These are phyloP conservation scores for Brettanomyces sp. DNA, from an alignment of 805 yeast genomes.

Conservation along the genomic window DNA sequence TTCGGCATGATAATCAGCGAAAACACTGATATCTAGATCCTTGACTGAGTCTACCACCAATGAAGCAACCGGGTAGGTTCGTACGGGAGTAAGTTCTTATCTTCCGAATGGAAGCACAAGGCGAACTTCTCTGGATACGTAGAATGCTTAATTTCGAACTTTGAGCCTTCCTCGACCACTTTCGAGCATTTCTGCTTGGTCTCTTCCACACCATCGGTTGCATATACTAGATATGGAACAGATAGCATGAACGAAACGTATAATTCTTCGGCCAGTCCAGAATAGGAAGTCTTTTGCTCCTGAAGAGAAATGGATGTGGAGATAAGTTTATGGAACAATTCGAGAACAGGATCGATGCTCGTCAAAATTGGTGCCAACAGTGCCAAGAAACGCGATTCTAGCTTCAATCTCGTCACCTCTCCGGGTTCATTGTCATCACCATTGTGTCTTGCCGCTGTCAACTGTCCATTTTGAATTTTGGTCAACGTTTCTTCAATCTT, in stretches of 20 bases:
- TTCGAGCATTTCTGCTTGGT: slow-evolving; percentile 29
- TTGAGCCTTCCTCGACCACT: slow-evolving; percentile 34
- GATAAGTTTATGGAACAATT: slow-evolving; percentile 45
- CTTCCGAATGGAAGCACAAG: slow-evolving; percentile 31
- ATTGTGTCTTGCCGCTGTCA: slow-evolving; percentile 8
- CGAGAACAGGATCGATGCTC: slow-evolving; percentile 27
- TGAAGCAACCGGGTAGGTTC: slow-evolving; percentile 38
- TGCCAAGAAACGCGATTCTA: slow-evolving; percentile 61
- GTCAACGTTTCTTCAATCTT: slow-evolving; percentile 46
- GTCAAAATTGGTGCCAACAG: slow-evolving; percentile 56
- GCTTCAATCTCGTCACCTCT: slow-evolving; percentile 61
- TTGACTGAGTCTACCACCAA: slow-evolving; percentile 46
- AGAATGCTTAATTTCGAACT: slow-evolving; percentile 10
- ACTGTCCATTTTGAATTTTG: slow-evolving; percentile 15
- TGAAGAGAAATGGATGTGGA: slow-evolving; percentile 50
- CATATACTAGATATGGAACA: slow-evolving; percentile 43
- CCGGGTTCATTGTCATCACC: slow-evolving; percentile 33
- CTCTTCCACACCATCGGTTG: slow-evolving; percentile 18
- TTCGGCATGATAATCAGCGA: slow-evolving; percentile 24
- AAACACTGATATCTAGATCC: slow-evolving; percentile 28
- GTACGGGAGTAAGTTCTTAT: slow-evolving; percentile 35
- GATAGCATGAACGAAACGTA: slow-evolving; percentile 53
- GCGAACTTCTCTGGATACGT: slow-evolving; percentile 5
- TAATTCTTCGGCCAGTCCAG: slow-evolving; percentile 58
- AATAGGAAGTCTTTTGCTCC: slow-evolving; percentile 29